Percentiles rank a stretch among this genome's conserved stretches.
These are phyloP conservation scores for Ramaria sp. DNA, from an alignment of 768 basidiomycete genomes.

Conservation along the genomic window DNA sequence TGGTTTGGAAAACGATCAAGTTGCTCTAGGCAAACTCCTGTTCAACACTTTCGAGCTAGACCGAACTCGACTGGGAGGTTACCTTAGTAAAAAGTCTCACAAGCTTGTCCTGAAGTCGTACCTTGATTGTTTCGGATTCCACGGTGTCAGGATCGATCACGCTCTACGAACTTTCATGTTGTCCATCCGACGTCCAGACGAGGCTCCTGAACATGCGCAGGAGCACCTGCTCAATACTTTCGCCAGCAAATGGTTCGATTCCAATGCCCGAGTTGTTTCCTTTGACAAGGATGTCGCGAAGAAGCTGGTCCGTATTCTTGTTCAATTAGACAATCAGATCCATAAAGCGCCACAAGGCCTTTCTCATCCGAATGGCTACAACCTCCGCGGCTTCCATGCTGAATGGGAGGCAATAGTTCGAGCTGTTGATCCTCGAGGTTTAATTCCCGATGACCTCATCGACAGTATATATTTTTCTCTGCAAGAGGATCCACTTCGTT, in stretches of 20 bases:
- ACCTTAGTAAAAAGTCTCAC: slow-evolving; percentile 64
- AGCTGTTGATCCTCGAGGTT: slow-evolving; percentile 57
- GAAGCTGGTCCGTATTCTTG: slow-evolving; percentile 68
- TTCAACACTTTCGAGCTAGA: slow-evolving; percentile 83
- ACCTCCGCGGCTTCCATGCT: slow-evolving; percentile 70
- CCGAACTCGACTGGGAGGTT: slow-evolving; percentile 71
- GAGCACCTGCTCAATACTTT: slow-evolving; percentile 78
- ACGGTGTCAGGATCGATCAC: slow-evolving; percentile 74
- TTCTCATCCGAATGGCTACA: slow-evolving; percentile 42
- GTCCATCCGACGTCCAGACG: slow-evolving; percentile 56
- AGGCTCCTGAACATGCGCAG: slow-evolving; percentile 27
- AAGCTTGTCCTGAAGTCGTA: slow-evolving; percentile 72
- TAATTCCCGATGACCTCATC: slow-evolving; percentile 67
- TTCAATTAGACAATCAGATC: slow-evolving; percentile 81
- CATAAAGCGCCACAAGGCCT: slow-evolving; percentile 61
- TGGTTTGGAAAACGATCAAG: slow-evolving; percentile 44
- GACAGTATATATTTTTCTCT: slow-evolving; percentile 74
- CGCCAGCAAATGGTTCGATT: slow-evolving; percentile 82
- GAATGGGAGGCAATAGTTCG: slow-evolving; percentile 39
- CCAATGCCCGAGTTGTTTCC: slow-evolving; percentile 65
- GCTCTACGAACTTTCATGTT: slow-evolving; percentile 85
- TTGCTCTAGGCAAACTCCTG: slow-evolving; percentile 62
- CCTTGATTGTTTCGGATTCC: slow-evolving; percentile 80
- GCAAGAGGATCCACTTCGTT: slow-evolving; percentile 23
- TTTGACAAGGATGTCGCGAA: slow-evolving; percentile 76